These are phyloP conservation scores for Candida broadrunensis DNA, from an alignment of 805 yeast genomes.

Conservation along the genomic window DNA sequence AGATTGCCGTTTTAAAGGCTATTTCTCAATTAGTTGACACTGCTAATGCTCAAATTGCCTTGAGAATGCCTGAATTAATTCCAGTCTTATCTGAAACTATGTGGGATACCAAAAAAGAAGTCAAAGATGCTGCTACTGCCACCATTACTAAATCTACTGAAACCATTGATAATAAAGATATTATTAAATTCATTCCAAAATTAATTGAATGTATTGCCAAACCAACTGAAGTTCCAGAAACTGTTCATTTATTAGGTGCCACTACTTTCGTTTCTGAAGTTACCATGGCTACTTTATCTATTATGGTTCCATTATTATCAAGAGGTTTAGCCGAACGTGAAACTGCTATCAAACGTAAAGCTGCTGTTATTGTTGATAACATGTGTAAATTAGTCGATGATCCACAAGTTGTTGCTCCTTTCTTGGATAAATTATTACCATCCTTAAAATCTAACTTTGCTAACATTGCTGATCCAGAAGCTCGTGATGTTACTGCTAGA, in stretches of 20 bases:
- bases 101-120: slow-evolving; percentile 99
- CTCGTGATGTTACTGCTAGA: slow-evolving; percentile 96
- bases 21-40: slow-evolving; percentile 85
- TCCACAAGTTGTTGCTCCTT: slow-evolving; percentile 99
- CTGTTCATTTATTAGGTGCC: slow-evolving; percentile 98
- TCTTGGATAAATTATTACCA: slow-evolving; percentile 93
- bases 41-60: slow-evolving; percentile 93
- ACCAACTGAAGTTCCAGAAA: slow-evolving; percentile 97
- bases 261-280: slow-evolving; percentile 99
- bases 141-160: slow-evolving; percentile 96
- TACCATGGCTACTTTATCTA: slow-evolving; percentile 98
- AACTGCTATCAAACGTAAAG: slow-evolving; percentile 98
- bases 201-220: slow-evolving; percentile 94
- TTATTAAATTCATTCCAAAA: slow-evolving; percentile 97
- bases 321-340: slow-evolving; percentile 99
- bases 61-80: slow-evolving; percentile 99
- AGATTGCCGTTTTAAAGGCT: slow-evolving; percentile 84
- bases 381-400: slow-evolving; percentile 99
- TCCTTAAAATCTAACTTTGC: slow-evolving; percentile 90
- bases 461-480: slow-evolving; percentile 99
- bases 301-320: slow-evolving; percentile 97
- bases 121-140: slow-evolving; percentile 92
- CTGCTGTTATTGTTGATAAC: slow-evolving; percentile 99
- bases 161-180: slow-evolving; percentile 99
- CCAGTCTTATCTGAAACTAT: slow-evolving; percentile 98